Base-by-base conservation (phyloP, 257 asterid species). In the Coffea canephora region DNA sequence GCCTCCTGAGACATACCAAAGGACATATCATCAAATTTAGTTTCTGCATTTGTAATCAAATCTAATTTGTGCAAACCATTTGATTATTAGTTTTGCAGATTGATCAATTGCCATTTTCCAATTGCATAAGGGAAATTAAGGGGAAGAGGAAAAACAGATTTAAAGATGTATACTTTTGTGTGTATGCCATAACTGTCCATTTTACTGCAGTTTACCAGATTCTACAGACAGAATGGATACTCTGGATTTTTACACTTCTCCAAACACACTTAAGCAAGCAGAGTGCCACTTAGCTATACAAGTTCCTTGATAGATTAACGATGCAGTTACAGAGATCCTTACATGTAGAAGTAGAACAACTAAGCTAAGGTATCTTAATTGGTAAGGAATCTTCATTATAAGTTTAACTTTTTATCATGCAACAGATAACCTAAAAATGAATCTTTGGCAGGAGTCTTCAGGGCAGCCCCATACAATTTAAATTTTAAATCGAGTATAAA, bases 1-100 rank as follows among this genome's bases (percentile, higher is more conserved):
- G 55, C 62, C 89, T 54, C 87, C 93, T 85, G 80, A 66, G 64
- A 74, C 54, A 65, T 34, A n/a, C 13, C 8, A 25, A 59, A 61
- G 36, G 21, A 39, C 2, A 1, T 70, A 57, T 71, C 62, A 14
- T 1, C 27, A 61, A 76, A 62, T 11, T 36, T 61, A 61, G 61
- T 52, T 61, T 62, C 67, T 39, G 45, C n/a, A 54, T 23, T 23
- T 61, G 19, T 12, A 4, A 31, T 23, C 27, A 27, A 18, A 74
- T 74, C 41, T 55, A 55, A 54, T 1, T 15, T 69, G 52, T 9
- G 4, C 52, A 19, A 39, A 74, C 31, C 16, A 6, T 61, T 1
- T 1, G 31, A 61, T 1, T 61, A 23, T 21, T 18, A 39, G 39
- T 39, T 21, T 74, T 61, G 15, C 59, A 41, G 25, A 61, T 75